Evolutionary conservation across 495 filamentous ascomycete species (phyloP), one percentile per base, ranked within the genome.

Genomic region (Emericellopsis terricola): DNA sequence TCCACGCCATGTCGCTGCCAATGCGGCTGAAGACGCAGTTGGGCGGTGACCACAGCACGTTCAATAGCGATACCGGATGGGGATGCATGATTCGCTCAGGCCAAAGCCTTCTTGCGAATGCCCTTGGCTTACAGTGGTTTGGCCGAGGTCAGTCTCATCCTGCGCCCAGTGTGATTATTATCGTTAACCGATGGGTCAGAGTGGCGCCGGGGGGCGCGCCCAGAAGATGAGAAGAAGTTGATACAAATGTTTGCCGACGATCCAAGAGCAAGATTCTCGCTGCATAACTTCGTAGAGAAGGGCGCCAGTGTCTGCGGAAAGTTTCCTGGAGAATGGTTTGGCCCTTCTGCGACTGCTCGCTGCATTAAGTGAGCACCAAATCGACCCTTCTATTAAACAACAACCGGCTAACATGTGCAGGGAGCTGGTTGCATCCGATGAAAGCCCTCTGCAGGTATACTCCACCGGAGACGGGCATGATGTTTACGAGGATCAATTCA

Each of bases 31-130:
- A 82, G 44, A 87, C 65, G 29, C 81, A 86, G 45, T 62, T 94
- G 19, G 69, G n/a, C n/a, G n/a, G 72, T 18, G 82, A 89, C 36
- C 66, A 81, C 34, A 63, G 64, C 16, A 86, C 84, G 14, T 99
- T 99, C 57, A 76, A 82, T 15, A 87, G 81, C 2, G 91, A 99
- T 53, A 82, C 81, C 0, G 89, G 89, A 21, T 99, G 91, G 85
- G 91, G 91, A 1, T 99, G 91, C 47, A 99, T 99, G 91, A 96
- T 99, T 42, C 66, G 91, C 44, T 93, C 87, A 0, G 91, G 89
- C 8, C 91, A 99, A 57, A 81, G 82, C 44, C 60, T 99, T 11
- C 60, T 99, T 20, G 89, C 86, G 23, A 96, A 96, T 50, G 66
- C 87, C 3, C 56, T 96, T 36, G 49, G 65, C 8, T 66, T 78